These are phyloP conservation scores for Yamadazyma akitaensis DNA, from an alignment of 805 yeast species.

Conservation along the genomic window DNA sequence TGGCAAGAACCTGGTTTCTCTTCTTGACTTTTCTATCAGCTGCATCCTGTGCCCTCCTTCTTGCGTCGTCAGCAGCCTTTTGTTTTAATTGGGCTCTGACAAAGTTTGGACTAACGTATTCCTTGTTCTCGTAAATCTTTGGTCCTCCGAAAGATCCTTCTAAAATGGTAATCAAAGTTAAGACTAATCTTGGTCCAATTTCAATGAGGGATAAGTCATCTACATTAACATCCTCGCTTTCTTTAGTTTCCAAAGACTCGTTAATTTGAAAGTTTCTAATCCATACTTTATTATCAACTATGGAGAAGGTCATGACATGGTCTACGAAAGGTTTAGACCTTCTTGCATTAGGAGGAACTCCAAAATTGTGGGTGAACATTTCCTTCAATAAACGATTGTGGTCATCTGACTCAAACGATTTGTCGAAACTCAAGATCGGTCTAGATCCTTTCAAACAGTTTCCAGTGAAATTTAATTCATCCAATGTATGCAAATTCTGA, in stretches of 20 bases:
- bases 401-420: conserved; percentile 58
- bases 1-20: conserved; percentile 70
- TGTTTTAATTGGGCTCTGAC: conserved; percentile 86
- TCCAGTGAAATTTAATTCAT: conserved; percentile 94
- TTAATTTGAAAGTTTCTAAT: conserved; percentile 89
- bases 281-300: conserved; percentile 94
- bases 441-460: conserved; percentile 94
- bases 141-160: conserved; percentile 99
- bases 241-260: conserved; percentile 59
- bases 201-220: conserved; percentile 80
- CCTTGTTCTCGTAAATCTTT: conserved; percentile 93
- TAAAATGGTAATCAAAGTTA: conserved; percentile 84
- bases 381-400: conserved; percentile 80
- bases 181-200: conserved; percentile 94
- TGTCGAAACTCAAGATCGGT: conserved; percentile 88
- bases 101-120: conserved; percentile 93
- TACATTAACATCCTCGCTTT: conserved; percentile 37
- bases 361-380: conserved; percentile 50
- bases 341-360: conserved; percentile 93
- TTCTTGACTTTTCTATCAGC: conserved; percentile 68
- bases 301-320: conserved; percentile 89
- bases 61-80: conserved; percentile 76
- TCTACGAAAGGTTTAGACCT: conserved; percentile 92
- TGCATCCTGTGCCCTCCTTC: conserved; percentile 75
- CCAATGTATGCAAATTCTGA: conserved; percentile 93